These are phyloP conservation scores for Penicillium silybi DNA, from an alignment of 495 filamentous ascomycete genomes.

Conservation along the genomic window DNA sequence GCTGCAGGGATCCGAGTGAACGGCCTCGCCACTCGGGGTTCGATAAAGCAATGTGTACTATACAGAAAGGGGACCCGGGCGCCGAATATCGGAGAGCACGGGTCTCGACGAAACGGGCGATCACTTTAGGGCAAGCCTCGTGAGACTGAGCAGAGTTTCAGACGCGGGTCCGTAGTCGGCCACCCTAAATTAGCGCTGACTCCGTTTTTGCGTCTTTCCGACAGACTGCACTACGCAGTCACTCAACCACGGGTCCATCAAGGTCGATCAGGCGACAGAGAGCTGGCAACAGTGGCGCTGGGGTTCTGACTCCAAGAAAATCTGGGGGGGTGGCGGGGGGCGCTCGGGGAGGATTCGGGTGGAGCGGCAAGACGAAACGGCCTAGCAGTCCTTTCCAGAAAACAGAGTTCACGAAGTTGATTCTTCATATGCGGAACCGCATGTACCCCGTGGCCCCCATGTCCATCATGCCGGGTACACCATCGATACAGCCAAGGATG, in stretches of 20 bases:
- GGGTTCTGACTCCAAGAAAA: not conserved
- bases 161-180: not conserved
- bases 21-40: constrained; percentile 2
- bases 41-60: not conserved
- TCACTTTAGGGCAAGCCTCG: too few relatives aligned
- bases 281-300: not conserved
- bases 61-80: not conserved
- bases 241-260: not conserved
- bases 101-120: not conserved
- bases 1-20: not conserved
- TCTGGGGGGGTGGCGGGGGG: not conserved
- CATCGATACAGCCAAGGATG: constrained; percentile 4
- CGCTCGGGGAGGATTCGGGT: too few relatives aligned
- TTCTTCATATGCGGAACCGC: not conserved
- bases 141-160: not conserved
- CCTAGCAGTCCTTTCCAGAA: not conserved
- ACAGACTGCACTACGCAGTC: not conserved
- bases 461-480: not conserved
- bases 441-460: not conserved
- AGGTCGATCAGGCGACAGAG: not conserved
- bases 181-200: not conserved
- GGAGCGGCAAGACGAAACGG: not conserved
- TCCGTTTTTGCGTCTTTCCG: not conserved
- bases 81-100: constrained; percentile 2
- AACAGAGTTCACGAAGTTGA: not conserved